A percentile compares a stretch with the other conserved stretches of the same genome.
Conservation (phyloP, 2,329 filamentous ascomycete species). For the Ophioceras dolichostomum region DNA sequence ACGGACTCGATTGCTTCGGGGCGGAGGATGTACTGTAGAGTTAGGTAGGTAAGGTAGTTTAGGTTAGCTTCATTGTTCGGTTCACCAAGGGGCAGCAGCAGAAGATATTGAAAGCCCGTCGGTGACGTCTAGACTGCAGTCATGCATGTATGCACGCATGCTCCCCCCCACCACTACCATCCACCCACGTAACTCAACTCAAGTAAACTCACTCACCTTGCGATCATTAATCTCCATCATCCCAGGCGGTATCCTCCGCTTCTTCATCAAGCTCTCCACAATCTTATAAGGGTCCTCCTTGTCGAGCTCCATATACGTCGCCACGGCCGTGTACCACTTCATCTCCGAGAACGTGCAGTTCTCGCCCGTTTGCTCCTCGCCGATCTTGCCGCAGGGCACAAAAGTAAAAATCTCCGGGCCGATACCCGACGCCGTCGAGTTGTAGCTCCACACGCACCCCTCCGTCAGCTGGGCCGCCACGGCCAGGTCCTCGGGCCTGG, state of each 20-base stretch:
- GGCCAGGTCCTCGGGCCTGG: constrained; percentile 39
- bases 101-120: too few species aligned
- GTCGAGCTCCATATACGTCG: constrained; percentile 7
- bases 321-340: constrained; percentile 13
- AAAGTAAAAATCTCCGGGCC: constrained; percentile 48
- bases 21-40: constrained; percentile 46
- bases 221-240: constrained; percentile 41
- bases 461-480: constrained; percentile 47
- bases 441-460: constrained; percentile 54
- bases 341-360: constrained; percentile 11
- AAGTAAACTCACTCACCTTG: constrained; percentile 13
- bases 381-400: constrained; percentile 20
- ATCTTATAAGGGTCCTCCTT: constrained; percentile 3
- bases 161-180: too few species aligned
- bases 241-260: constrained; percentile 36
- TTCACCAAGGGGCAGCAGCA: too few species aligned
- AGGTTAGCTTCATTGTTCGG: too few species aligned
- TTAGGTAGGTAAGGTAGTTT: too few species aligned
- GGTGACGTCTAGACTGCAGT: too few species aligned
- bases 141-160: too few species aligned
- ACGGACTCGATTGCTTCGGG: constrained; percentile 75
- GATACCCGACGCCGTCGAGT: constrained; percentile 41
- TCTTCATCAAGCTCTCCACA: constrained; percentile 23
- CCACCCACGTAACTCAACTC: too few species aligned
- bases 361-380: constrained; percentile 9